Base-by-base conservation (phyloP, 2,329 filamentous ascomycete species). In the Verticillium tricorpus region DNA sequence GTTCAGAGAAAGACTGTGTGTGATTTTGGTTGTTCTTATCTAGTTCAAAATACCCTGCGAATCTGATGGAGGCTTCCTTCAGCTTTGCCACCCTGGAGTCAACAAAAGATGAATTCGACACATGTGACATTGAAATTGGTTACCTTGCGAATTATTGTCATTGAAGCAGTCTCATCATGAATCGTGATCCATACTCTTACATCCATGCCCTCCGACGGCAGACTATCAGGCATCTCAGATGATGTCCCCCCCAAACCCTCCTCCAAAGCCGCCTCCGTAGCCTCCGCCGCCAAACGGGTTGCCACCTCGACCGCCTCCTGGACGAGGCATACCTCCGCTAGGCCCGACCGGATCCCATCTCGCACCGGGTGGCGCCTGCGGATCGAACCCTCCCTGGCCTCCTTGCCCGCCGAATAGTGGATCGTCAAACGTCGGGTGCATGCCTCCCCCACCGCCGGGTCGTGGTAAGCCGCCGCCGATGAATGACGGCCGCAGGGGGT, bases 361-460 rank as follows among this genome's bases (percentile, higher is more conserved):
- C n/a, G 93, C 89, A 1, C 95, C 95, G 2, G 92, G 93, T 5
- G 95, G 95, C 32, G 86, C 89, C 71, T 89, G 89, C 1, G 89
- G 87, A 70, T 93, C 85, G 69, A 84, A 89, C 17, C 73, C 79
- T 39, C 80, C 74, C 7, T 72, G 78, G 1, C 75, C 74, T 11
- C 78, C 78, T 11, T 74, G 75, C 0, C 88, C 89, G 6, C 83
- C 83, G 71, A 97, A 97, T 57, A 97, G 76, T 7, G 92, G 92
- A 71, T 98, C 93, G 69, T 97, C 92, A 72, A 97, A 95, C 0
- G 93, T 96, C 1, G 95, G 95, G 75, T 97, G 91, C 95, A 99
- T 99, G 1, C 95, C 95, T 14, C 89, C 87, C 12, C 84, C 84
- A 22, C 87, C 84, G 15, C 86, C 85, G 1, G 81, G 80, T n/a